Base-by-base conservation (phyloP, 176 grass and related monocot species). In the Triticum monococcum region DNA sequence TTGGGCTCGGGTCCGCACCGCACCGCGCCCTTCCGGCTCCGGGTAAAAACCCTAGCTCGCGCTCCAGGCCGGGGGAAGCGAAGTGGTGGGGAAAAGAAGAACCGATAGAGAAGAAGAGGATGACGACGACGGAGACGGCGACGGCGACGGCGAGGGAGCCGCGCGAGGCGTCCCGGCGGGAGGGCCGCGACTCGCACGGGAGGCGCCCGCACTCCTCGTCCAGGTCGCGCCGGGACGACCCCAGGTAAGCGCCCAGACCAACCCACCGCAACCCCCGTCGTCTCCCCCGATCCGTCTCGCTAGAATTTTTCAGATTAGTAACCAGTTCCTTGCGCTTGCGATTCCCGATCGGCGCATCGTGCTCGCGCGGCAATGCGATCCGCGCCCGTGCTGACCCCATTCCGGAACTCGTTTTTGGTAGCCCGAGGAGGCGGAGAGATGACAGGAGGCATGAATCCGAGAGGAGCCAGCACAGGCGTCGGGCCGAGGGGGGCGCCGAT, bases 391-490 rank as follows among this genome's bases (percentile, higher is more conserved):
- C 18, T 79, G 48, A 72, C 57, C 80, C 62, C 37, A 86, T 83
- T 43, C 13, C 5, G 5, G 59, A 23, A 61, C 80, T 41, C 52
- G 3, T 3, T 72, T 43, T 69, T 90, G 38, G 79, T 86, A 91
- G 90, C 76, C 86, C 88, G 48, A 92, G 85, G 81, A 90, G 83
- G 59, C 64, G 75, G 36, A 79, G 90, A 43, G 88, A 88, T 31
- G 90, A 89, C 46, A 83, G 80, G 84, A 90, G 84, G 73, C 88
- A 75, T 24, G 86, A 83, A 60, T 90, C 88, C 12, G 88, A 81
- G 2, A 90, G 72, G 75, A 77, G 83, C 12, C 86, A 83, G 36
- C 30, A 80, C 43, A 81, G 79, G 37, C 92, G 86, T 48, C 88
- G 72, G 78, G 72, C 74, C 56, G 78, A 72, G 31, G 63, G 90